Conservation (phyloP, 2,329 filamentous ascomycete species). For the Mariannaea sp. region DNA sequence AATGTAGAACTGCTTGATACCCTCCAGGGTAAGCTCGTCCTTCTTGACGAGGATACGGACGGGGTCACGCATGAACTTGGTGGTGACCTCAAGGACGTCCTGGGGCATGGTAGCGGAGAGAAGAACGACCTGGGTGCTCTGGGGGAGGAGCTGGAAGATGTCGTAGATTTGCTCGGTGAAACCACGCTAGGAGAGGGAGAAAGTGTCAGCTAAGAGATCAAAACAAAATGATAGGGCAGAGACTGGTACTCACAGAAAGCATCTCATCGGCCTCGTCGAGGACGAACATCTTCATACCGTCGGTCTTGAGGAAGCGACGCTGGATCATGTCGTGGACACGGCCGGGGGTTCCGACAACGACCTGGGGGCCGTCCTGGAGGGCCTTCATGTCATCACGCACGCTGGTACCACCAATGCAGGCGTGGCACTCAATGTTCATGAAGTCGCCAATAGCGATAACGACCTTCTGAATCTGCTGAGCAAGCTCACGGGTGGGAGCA, state of each 20-base stretch:
- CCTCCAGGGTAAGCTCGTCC: slow-evolving; percentile 98
- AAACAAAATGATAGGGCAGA: neutral
- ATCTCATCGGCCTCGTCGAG: slow-evolving; percentile 99
- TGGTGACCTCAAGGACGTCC: slow-evolving; percentile 98
- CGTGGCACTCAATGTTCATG: slow-evolving; percentile 99
- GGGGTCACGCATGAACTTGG: slow-evolving; percentile 99
- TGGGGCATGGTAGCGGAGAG: slow-evolving; percentile 98
- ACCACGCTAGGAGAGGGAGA: slow-evolving; percentile 73
- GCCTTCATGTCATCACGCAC: slow-evolving; percentile 99
- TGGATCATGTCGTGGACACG: slow-evolving; percentile 99
- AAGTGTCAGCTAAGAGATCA: slow-evolving; percentile 42
- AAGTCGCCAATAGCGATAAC: slow-evolving; percentile 98
- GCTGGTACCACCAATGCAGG: slow-evolving; percentile 98
- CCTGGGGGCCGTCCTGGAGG: slow-evolving; percentile 92
- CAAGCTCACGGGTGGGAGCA: slow-evolving; percentile 96
- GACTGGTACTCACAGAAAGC: slow-evolving; percentile 74
- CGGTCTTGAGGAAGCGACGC: slow-evolving; percentile 94
- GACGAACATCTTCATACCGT: slow-evolving; percentile 99
- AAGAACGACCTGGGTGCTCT: slow-evolving; percentile 97
- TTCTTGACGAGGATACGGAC: slow-evolving; percentile 99
- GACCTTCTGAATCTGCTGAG: slow-evolving; percentile 99
- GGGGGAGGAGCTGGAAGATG: slow-evolving; percentile 98
- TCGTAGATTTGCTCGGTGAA: slow-evolving; percentile 99
- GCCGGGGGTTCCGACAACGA: slow-evolving; percentile 96
- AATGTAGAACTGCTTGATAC: slow-evolving; percentile 99